These are phyloP conservation scores for Blastomyces silverae DNA, from an alignment of 2,329 filamentous ascomycete species.

Conservation along the genomic window DNA sequence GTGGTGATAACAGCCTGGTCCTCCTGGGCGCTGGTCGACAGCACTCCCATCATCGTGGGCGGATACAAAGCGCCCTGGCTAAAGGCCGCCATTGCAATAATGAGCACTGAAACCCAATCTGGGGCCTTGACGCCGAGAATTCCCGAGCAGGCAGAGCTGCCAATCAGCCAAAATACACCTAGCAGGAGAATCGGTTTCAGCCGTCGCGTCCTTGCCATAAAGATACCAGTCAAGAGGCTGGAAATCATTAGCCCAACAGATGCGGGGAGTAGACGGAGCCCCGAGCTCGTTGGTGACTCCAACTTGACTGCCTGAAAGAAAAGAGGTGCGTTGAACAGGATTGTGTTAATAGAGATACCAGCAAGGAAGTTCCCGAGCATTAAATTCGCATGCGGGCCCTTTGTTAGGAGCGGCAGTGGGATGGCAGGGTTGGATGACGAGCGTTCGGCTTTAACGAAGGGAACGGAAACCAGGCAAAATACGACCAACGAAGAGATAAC, in stretches of 20 bases:
- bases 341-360: slow-evolving; percentile 45
- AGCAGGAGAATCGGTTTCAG: slow-evolving; percentile 54
- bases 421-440: slow-evolving; percentile 44
- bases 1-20: slow-evolving; percentile 63
- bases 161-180: slow-evolving; percentile 46
- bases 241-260: slow-evolving; percentile 50
- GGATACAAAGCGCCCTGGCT: slow-evolving; percentile 61
- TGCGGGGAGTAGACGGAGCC: slow-evolving; percentile 62
- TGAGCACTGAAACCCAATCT: slow-evolving; percentile 48
- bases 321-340: slow-evolving; percentile 64
- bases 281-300: slow-evolving; percentile 61
- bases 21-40: slow-evolving; percentile 52
- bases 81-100: slow-evolving; percentile 51
- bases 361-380: slow-evolving; percentile 50
- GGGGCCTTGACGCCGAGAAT: slow-evolving; percentile 49
- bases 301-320: slow-evolving; percentile 71
- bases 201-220: slow-evolving; percentile 54
- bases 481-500: slow-evolving; percentile 43
- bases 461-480: slow-evolving; percentile 34
- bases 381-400: slow-evolving; percentile 43
- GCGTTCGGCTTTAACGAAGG: slow-evolving; percentile 40
- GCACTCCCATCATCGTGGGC: slow-evolving; percentile 55
- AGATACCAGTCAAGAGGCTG: slow-evolving; percentile 55
- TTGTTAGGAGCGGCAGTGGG: slow-evolving; percentile 44
- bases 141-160: slow-evolving; percentile 48